A percentile compares a stretch with the other conserved stretches of the same genome.
These are phyloP conservation scores for Coemansia sp. DNA, from an alignment of 192 early-diverging fungal species.

Conservation along the genomic window DNA sequence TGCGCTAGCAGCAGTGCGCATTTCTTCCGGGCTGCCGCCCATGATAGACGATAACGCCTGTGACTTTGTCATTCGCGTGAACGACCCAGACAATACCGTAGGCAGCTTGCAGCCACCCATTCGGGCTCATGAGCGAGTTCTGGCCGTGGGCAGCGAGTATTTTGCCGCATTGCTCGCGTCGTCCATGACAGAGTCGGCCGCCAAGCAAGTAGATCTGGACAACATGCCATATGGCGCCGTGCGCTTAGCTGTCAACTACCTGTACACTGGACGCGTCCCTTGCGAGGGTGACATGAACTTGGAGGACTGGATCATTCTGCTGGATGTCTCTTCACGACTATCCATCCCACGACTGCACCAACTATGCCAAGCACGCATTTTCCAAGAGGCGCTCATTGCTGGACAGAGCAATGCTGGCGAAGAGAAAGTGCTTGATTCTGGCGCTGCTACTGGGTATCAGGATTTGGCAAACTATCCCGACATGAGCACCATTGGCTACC, in stretches of 20 bases:
- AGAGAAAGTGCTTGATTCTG: neutral
- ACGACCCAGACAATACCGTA: conserved; percentile 43
- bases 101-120: conserved; percentile 51
- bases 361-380: conserved; percentile 41
- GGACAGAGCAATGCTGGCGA: neutral
- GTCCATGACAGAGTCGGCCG: conserved; percentile 37
- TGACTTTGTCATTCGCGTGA: conserved; percentile 41
- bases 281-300: conserved; percentile 12
- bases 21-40: neutral
- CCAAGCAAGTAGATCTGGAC: conserved; percentile 37
- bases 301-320: conserved; percentile 37
- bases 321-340: conserved; percentile 41
- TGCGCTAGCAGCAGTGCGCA: conserved; percentile 8
- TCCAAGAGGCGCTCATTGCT: conserved; percentile 6
- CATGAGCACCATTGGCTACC: conserved; percentile 14
- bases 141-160: conserved; percentile 50
- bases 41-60: conserved; percentile 27
- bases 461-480: conserved; percentile 23
- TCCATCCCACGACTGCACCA: conserved; percentile 39
- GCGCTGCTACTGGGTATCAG: neutral
- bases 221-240: conserved; percentile 48
- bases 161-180: conserved; percentile 48
- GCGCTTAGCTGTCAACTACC: conserved; percentile 41
- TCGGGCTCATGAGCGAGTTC: conserved; percentile 36
- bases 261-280: conserved; percentile 34